Percentiles rank a stretch among this genome's conserved stretches.
Evolutionary conservation across 2,329 filamentous ascomycete species (phyloP).

Genomic region (Acephala macrosclerotiorum): DNA sequence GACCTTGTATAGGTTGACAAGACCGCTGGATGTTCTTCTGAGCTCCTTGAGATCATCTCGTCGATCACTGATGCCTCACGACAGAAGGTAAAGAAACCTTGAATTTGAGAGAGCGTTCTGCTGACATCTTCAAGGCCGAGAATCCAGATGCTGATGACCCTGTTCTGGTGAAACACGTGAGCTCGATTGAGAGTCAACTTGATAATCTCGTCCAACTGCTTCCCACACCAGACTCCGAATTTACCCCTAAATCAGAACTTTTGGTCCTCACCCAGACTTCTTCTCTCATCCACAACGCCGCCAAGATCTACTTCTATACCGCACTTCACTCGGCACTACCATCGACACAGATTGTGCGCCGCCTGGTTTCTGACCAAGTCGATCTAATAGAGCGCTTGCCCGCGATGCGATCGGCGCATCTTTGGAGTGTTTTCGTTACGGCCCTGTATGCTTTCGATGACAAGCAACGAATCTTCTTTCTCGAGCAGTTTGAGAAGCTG

Average conservation of each 20-base stretch:
- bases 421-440: conserved; percentile 32
- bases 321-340: conserved; percentile 24
- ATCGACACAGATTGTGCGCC: conserved; percentile 18
- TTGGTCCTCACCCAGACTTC: conserved; percentile 22
- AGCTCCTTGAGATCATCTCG: conserved; percentile 25
- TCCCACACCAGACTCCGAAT: conserved; percentile 1
- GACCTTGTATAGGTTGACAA: conserved; percentile 12
- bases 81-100: conserved; percentile 13
- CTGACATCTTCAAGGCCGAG: conserved; percentile 1
- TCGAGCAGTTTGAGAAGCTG: conserved; percentile 27
- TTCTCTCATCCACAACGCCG: conserved; percentile 21
- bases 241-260: conserved; percentile 1
- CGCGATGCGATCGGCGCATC: conserved; percentile 21
- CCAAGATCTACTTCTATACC: conserved; percentile 30
- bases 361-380: conserved; percentile 24
- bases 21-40: conserved; percentile 23
- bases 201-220: conserved; percentile 24
- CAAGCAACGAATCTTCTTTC: conserved; percentile 29
- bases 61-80: conserved; percentile 27
- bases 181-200: conserved; percentile 18
- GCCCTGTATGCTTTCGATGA: conserved; percentile 25
- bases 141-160: conserved; percentile 1
- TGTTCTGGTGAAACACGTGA: not conserved
- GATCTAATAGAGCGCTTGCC: conserved; percentile 17
- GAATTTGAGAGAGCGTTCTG: too few relatives aligned